Percentiles rank a stretch among this genome's conserved stretches.
Conservation (phyloP, 495 filamentous ascomycete species). For the Elasticomyces elasticus region DNA sequence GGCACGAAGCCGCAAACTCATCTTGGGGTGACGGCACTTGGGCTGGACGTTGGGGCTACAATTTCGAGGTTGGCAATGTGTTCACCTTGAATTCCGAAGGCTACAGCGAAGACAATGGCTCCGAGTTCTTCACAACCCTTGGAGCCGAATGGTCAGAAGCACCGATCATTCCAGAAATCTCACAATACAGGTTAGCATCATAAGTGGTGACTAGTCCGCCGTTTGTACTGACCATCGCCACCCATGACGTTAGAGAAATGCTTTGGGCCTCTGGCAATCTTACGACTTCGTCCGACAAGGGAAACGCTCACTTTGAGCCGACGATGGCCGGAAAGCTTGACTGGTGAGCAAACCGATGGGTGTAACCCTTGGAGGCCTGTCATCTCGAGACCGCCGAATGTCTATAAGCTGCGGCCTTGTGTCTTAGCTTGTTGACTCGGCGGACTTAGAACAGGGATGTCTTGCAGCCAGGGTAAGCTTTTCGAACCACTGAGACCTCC, state of each 20-base stretch:
- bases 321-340: constrained; percentile 5
- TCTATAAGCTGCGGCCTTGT: no score
- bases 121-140: neutral
- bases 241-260: no score
- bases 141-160: constrained; percentile 1
- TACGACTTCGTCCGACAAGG: neutral
- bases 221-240: no score
- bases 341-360: no score
- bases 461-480: no score
- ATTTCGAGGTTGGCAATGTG: constrained; percentile 6
- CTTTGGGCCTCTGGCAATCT: constrained; percentile 1
- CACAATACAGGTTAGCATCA: no score
- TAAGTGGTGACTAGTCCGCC: no score
- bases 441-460: no score
- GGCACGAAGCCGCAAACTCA: neutral
- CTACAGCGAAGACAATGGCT: neutral
- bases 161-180: constrained; percentile 1
- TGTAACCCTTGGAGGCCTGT: no score
- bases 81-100: neutral
- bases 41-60: constrained; percentile 2
- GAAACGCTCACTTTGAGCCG: neutral
- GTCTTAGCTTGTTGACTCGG: no score
- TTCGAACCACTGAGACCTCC: no score
- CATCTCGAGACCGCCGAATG: no score
- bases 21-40: constrained; percentile 3